A percentile compares a stretch with the other conserved stretches of the same genome.
Evolutionary conservation across 177 flowering plant genomes (phyloP).

Genomic region (Vitis hybrid): DNA sequence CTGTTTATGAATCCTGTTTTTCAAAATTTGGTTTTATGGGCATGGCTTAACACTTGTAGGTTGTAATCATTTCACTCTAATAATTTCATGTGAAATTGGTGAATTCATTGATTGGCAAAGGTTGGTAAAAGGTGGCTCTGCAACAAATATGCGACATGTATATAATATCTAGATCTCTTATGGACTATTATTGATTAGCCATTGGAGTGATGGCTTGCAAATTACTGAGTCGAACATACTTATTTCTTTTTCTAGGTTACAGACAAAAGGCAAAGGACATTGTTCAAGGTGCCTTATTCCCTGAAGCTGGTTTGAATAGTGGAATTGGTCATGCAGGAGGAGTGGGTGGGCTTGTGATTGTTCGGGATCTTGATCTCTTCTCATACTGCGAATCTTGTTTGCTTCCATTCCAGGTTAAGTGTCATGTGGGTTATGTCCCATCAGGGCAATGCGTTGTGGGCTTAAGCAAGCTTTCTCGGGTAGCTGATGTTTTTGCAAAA

Average conservation of each 20-base stretch:
- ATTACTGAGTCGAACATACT: no score
- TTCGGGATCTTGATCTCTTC: slow-evolving; percentile 84
- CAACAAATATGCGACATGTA: no score
- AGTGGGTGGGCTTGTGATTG: slow-evolving; percentile 85
- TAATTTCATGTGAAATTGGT: no score
- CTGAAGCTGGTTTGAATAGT: slow-evolving; percentile 81
- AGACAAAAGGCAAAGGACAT: slow-evolving; percentile 70
- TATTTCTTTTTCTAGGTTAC: slow-evolving; percentile 52
- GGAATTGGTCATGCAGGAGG: slow-evolving; percentile 83
- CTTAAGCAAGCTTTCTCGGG: slow-evolving; percentile 90
- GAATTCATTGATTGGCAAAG: no score
- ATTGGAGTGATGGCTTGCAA: no score
- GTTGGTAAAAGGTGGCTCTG: no score
- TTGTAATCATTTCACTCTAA: no score
- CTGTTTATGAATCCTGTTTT: no score
- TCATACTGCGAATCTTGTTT: slow-evolving; percentile 92
- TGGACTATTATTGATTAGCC: no score
- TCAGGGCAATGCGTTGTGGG: slow-evolving; percentile 81
- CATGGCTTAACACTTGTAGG: no score
- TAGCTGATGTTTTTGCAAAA: slow-evolving; percentile 84
- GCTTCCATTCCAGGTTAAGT: slow-evolving; percentile 88
- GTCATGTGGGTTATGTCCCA: slow-evolving; percentile 95
- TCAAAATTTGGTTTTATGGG: no score
- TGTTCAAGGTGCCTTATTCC: slow-evolving; percentile 84
- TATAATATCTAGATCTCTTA: no score